A percentile compares a stretch with the other conserved stretches of the same genome.
Conservation (phyloP, 2,329 filamentous ascomycete genomes). For the Chaetomium strumarium region DNA sequence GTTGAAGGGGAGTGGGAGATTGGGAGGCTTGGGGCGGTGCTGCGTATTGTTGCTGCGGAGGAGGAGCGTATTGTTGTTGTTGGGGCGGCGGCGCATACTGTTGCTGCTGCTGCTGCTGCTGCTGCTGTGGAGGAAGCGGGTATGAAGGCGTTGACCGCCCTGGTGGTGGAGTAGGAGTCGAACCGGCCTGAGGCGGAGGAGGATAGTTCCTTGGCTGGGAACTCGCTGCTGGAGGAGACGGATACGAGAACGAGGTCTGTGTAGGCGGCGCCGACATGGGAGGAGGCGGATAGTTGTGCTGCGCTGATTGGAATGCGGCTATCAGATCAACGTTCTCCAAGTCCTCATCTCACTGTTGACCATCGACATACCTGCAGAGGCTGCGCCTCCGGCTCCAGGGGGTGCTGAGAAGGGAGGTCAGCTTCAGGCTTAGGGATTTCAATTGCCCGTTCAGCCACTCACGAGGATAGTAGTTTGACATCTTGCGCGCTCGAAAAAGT, state of each 20-base stretch:
- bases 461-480: conserved; percentile 26
- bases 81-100: conserved; percentile 19
- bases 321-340: neutral
- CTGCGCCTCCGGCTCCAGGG: conserved; percentile 18
- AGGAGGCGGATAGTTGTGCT: conserved; percentile 32
- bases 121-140: conserved; percentile 30
- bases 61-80: conserved; percentile 30
- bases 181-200: conserved; percentile 30
- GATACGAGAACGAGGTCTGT: conserved; percentile 34
- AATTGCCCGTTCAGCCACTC: conserved; percentile 7
- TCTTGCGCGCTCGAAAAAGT: neutral
- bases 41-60: conserved; percentile 29
- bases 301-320: conserved; percentile 2
- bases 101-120: conserved; percentile 27
- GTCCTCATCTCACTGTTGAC: neutral
- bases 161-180: conserved; percentile 29
- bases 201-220: conserved; percentile 32
- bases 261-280: conserved; percentile 33
- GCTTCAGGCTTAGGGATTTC: neutral
- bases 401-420: conserved; percentile 19
- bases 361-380: conserved; percentile 19
- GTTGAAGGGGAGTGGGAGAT: conserved; percentile 17
- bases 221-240: conserved; percentile 26
- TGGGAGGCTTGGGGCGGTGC: conserved; percentile 11
- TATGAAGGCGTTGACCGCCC: conserved; percentile 28